Evolutionary conservation across 345 rosid species (phyloP).

Genomic region (Balakata baccata): DNA sequence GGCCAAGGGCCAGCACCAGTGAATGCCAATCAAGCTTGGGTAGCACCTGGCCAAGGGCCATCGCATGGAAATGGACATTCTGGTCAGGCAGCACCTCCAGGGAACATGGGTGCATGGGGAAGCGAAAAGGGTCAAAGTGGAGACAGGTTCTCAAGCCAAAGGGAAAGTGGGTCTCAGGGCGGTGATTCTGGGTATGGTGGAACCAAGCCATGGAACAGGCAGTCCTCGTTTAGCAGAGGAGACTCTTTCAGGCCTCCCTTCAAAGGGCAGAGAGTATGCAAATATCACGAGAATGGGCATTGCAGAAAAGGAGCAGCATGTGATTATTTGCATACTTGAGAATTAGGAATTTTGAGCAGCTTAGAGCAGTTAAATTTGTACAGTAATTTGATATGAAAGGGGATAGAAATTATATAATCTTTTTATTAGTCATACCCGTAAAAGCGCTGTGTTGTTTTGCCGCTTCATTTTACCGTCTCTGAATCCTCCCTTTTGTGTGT

Average conservation of each 20-base stretch:
- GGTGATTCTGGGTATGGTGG: slow-evolving; percentile 58
- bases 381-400: slow-evolving; percentile 20
- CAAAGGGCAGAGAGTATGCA: slow-evolving; percentile 63
- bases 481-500: neutral
- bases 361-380: slow-evolving; percentile 34
- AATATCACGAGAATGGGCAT: slow-evolving; percentile 53
- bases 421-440: slow-evolving; percentile 9
- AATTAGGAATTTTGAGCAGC: slow-evolving; percentile 21
- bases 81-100: slow-evolving; percentile 32
- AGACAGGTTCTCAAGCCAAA: slow-evolving; percentile 43
- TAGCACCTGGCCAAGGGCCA: slow-evolving; percentile 46
- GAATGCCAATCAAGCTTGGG: slow-evolving; percentile 47
- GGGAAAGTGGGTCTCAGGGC: slow-evolving; percentile 43
- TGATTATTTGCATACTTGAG: slow-evolving; percentile 58
- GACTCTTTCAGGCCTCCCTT: slow-evolving; percentile 36
- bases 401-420: slow-evolving; percentile 7
- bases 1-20: slow-evolving; percentile 44
- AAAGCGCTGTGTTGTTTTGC: slow-evolving; percentile 13
- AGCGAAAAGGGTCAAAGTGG: slow-evolving; percentile 52
- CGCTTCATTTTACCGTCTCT: neutral
- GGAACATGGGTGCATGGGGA: slow-evolving; percentile 50
- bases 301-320: slow-evolving; percentile 76
- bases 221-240: slow-evolving; percentile 44
- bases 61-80: slow-evolving; percentile 35
- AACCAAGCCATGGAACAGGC: slow-evolving; percentile 53